Base-by-base conservation (phyloP, 495 filamentous ascomycete species). In the Penicillium macrosclerotiorum region DNA sequence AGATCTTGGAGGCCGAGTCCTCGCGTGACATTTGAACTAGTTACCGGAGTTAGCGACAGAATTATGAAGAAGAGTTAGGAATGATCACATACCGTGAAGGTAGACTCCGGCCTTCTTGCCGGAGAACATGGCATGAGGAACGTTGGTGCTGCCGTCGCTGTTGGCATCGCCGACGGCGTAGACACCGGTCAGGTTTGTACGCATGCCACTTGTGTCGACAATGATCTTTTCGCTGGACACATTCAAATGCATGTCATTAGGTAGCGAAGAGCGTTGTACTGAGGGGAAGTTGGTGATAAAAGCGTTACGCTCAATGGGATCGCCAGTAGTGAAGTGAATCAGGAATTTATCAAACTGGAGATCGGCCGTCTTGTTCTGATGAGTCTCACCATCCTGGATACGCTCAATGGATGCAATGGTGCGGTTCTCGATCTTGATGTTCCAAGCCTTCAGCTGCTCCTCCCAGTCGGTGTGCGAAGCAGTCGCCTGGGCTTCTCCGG, bases 111-210 rank as follows among this genome's bases (percentile, higher is more conserved):
- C 71, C 31, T 74, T 57, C 69, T 81, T 83, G 1, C 74, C 78
- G 20, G 64, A 75, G 49, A 67, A 83, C 63, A 83, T 72, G 1
- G 79, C 80, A 45, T 83, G 80, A 0, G 79, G 78, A 13, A 83
- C 78, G 42, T 81, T 82, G 8, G 78, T 81, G 27, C 69, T 67
- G 22, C 73, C 74, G 26, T 83, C 80, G 8, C 66, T 67, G 50
- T 82, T 83, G 8, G 72, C 71, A 52, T 82, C 79, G 1, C 79
- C 79, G 13, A 82, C 59, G 1, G 73, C 78, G 50, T 73, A 82
- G 11, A 82, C 73, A 7, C 77, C 75, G 0, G 59, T 45, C 25
- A 75, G 37, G 24, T 68, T 80, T 2, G 77, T 78, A 22, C 67
- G 62, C 76, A 70, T 69, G 0, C 51, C 55, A 20, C 51, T 44